Conservation (phyloP, 2,329 filamentous ascomycete genomes). For the Ophiobolus disseminans region DNA sequence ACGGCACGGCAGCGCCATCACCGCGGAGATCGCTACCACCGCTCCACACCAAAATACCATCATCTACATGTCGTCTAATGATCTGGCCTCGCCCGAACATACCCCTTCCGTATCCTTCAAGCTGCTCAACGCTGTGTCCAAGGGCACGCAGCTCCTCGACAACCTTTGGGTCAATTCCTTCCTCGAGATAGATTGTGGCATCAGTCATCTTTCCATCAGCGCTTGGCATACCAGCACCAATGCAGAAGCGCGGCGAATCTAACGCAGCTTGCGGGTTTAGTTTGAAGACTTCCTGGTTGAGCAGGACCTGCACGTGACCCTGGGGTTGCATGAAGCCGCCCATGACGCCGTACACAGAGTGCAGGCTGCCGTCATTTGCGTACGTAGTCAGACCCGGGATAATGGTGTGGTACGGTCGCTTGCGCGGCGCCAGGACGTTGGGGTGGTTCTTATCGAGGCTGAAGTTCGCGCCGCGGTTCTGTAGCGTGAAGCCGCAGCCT, state of each 20-base stretch:
- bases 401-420: slow-evolving; percentile 96
- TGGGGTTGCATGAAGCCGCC: slow-evolving; percentile 99
- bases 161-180: slow-evolving; percentile 75
- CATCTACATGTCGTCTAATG: slow-evolving; percentile 79
- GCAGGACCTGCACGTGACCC: slow-evolving; percentile 89
- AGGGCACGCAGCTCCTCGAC: slow-evolving; percentile 70
- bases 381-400: slow-evolving; percentile 93
- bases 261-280: slow-evolving; percentile 86
- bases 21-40: slow-evolving; percentile 88
- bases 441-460: slow-evolving; percentile 74
- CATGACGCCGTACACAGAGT: slow-evolving; percentile 95
- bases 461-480: slow-evolving; percentile 93
- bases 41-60: slow-evolving; percentile 78
- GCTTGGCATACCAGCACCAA: slow-evolving; percentile 75
- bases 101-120: slow-evolving; percentile 69
- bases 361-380: slow-evolving; percentile 72
- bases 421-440: slow-evolving; percentile 79
- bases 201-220: slow-evolving; percentile 63
- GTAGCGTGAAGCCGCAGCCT: slow-evolving; percentile 89
- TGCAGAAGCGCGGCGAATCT: slow-evolving; percentile 89
- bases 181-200: slow-evolving; percentile 77
- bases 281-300: slow-evolving; percentile 86
- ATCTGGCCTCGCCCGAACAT: slow-evolving; percentile 89
- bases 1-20: slow-evolving; percentile 74
- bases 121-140: slow-evolving; percentile 75